These are phyloP conservation scores for Blastobotrys buckinghamii DNA, from an alignment of 1,139 yeast genomes.

Conservation along the genomic window DNA sequence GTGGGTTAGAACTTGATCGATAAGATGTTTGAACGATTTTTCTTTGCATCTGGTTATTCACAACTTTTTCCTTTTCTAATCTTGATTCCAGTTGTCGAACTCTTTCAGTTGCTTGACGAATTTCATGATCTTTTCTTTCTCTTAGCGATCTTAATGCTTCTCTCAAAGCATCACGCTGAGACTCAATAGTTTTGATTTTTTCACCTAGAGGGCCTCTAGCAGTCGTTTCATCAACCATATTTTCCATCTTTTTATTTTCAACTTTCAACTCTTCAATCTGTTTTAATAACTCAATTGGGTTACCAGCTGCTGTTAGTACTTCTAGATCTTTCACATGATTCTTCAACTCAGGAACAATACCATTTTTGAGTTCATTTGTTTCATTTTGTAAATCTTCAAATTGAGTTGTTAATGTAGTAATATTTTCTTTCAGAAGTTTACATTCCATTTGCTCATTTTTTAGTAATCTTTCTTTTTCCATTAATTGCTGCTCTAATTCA, in stretches of 20 bases:
- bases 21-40: slow-evolving; percentile 21
- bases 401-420: slow-evolving; percentile 22
- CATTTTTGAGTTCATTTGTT: slow-evolving; percentile 31
- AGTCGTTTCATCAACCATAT: slow-evolving; percentile 28
- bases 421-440: slow-evolving; percentile 18
- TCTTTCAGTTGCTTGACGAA: slow-evolving; percentile 28
- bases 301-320: slow-evolving; percentile 29
- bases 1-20: slow-evolving; percentile 14
- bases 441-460: slow-evolving; percentile 25
- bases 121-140: slow-evolving; percentile 36
- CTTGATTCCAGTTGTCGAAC: slow-evolving; percentile 29
- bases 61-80: slow-evolving; percentile 27
- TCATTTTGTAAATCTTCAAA: slow-evolving; percentile 29
- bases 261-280: slow-evolving; percentile 32
- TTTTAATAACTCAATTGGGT: slow-evolving; percentile 29
- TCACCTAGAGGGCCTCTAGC: slow-evolving; percentile 33
- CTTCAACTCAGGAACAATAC: slow-evolving; percentile 27
- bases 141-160: slow-evolving; percentile 35
- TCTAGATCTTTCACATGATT: slow-evolving; percentile 27
- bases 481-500: slow-evolving; percentile 23
- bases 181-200: slow-evolving; percentile 32
- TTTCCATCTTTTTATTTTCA: slow-evolving; percentile 31
- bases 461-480: slow-evolving; percentile 22
- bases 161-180: slow-evolving; percentile 41
- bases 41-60: slow-evolving; percentile 26